Base-by-base conservation (phyloP, 2,329 filamentous ascomycete genomes). In the Truncatella angustata region DNA sequence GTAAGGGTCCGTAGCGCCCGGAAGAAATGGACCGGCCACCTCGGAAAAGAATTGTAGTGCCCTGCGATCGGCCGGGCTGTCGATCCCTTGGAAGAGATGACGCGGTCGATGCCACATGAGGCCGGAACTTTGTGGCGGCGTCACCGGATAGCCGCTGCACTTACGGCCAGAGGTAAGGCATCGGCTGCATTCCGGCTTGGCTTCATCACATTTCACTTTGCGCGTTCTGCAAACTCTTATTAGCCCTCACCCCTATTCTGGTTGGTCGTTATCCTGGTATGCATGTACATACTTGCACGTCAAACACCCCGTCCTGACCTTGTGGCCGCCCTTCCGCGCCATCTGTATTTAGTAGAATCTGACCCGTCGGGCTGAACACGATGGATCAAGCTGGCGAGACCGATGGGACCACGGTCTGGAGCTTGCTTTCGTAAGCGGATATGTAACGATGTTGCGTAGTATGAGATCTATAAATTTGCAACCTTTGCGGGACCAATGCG, bases 11-110 rank as follows among this genome's bases (percentile, higher is more conserved):
- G 69, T 58, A 0, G 66, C 66, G 2, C 71, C 70, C 0, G 70
- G 65, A 1, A 73, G 56, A 1, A 60, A 58, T 4, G 71, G 70
- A 0, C 68, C 71, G 3, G 71, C 68, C 3, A 63, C 65, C 7
- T 65, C 60, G 46, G 63, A 64, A 58, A 73, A 74, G 60, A 68
- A 73, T 18, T 68, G 63, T 12, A 74, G 55, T 21, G 62, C 60
- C 26, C 71, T 66, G 14, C 63, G 57, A 42, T 73, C 64, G 11
- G 48, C 60, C 0, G 52, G 48, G 5, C 59, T 49, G 26, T 68
- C 52, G 5, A 61, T 55, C 18, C 56, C 20, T 26, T 57, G 34
- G 58, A 66, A 59, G 1, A 61, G 30, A 5, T 62, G 61, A 4
- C 71, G 65, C n/a, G 73, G 66, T 2, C 65, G 63, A 30, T 68